Conservation (phyloP, 2,329 filamentous ascomycete species). For the Botrytis porri region DNA sequence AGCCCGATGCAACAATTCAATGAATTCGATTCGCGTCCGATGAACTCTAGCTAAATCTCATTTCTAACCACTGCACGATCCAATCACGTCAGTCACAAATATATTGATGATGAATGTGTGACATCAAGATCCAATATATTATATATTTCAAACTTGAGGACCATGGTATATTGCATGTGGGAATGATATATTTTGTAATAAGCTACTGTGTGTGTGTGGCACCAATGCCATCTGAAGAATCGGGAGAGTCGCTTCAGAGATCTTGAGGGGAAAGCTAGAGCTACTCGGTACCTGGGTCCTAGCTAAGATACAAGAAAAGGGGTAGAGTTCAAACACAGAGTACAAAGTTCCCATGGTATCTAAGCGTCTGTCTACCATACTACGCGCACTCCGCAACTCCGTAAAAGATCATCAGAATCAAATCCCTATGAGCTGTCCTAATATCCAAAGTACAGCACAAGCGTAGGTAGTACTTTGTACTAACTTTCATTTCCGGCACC, state of each 20-base stretch:
- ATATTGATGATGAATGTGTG: constrained; percentile 3
- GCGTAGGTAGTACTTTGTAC: neutral
- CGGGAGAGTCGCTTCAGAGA: neutral
- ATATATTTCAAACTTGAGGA: constrained; percentile 3
- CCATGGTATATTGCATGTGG: neutral
- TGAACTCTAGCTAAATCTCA: neutral
- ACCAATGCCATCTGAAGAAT: neutral
- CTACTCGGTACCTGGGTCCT: no score
- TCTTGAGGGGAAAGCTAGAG: neutral
- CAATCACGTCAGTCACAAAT: neutral
- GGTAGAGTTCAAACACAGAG: neutral
- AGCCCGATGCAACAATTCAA: neutral
- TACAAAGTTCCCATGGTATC: neutral
- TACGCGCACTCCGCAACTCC: no score
- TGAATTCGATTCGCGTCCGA: neutral
- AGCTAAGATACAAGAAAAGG: neutral
- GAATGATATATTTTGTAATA: no score
- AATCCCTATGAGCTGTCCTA: neutral
- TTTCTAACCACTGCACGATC: fast-evolving
- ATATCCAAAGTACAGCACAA: neutral
- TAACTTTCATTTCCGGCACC: neutral
- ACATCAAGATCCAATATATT: neutral
- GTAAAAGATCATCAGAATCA: neutral
- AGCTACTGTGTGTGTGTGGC: no score
- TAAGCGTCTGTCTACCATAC: neutral